Base-by-base conservation (phyloP, 2,329 filamentous ascomycete species). In the Ceratocystis diversiconidia region DNA sequence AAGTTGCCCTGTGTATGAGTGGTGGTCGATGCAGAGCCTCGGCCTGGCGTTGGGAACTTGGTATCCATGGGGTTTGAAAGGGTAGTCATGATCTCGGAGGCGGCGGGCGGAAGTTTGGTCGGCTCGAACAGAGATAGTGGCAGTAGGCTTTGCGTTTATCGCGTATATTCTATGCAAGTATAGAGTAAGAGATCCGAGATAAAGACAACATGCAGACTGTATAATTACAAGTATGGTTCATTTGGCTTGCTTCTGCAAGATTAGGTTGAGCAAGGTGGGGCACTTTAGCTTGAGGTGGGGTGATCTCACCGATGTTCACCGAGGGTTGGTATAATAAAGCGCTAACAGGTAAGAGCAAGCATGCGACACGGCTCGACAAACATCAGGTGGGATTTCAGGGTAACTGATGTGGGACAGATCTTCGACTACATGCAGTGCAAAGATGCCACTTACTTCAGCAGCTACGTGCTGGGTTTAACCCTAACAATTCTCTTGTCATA, bases 1-100 rank as follows among this genome's bases (percentile, higher is more conserved):
- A 92, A 95, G 71, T 80, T 81, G 69, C 81, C 79, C 71, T 89
- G 85, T 2, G 74, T 75, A 74, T 85, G 80, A 25, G 77, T 76
- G 43, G 74, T 77, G 15, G 87, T 87, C 5, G 84, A 81, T 61
- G 77, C 76, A 7, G 77, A 74, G 69, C 83, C 75, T 71, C 78
- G 72, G 71, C 74, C 72, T 5, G 82, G 76, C 59, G 77, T 77
- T 12, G 83, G 82, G 71, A 79, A 85, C n/a, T 79, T 78, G 71
- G 85, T 80, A 71, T 80, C 76, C 50, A 74, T 70, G 50, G 78
- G 73, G 66, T 68, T 72, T 67, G 65, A 61, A 46, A 52, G 48
- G 28, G 25, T 50, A 6, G 61, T 59, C 66, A 68, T 68, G 25
- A 19, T 50, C 52, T 22, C 25, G 43, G 25, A 30, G 19, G 44